phyloP scores from a whole-genome alignment of 2,329 filamentous ascomycete genomes.

The Ceratocystis eucalypticola region DNA sequence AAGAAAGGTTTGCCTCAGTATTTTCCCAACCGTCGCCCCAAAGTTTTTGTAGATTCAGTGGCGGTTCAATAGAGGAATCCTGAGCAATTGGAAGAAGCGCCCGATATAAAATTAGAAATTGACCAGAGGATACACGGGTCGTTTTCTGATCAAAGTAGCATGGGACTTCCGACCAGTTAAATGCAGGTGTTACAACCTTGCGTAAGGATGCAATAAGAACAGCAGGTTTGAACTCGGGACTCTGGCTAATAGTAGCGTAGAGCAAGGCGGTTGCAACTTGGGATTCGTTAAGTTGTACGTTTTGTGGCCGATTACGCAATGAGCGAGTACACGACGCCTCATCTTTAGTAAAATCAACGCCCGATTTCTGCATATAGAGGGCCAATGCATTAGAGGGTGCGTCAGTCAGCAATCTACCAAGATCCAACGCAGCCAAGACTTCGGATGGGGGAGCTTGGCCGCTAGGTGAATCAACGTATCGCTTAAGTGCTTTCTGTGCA shows the following conservation, averaged over 20 bases:
- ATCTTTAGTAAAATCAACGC: constrained; percentile 60
- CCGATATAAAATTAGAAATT: constrained; percentile 71
- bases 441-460: constrained; percentile 47
- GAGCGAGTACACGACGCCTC: constrained; percentile 50
- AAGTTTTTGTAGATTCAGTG: constrained; percentile 70
- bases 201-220: constrained; percentile 49
- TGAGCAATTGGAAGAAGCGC: constrained; percentile 60
- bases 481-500: constrained; percentile 49
- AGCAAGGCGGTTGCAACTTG: constrained; percentile 72
- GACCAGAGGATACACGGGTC: constrained; percentile 59
- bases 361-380: constrained; percentile 58
- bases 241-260: constrained; percentile 46
- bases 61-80: constrained; percentile 36
- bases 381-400: constrained; percentile 44
- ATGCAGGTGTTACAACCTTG: constrained; percentile 47
- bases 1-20: constrained; percentile 80
- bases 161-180: constrained; percentile 60
- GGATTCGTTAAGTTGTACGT: constrained; percentile 58
- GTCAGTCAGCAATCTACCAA: constrained; percentile 52
- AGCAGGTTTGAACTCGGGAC: constrained; percentile 38
- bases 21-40: constrained; percentile 89
- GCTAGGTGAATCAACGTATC: constrained; percentile 46
- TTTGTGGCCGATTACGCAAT: constrained; percentile 39
- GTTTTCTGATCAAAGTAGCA: constrained; percentile 67
- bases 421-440: constrained; percentile 55